Evolutionary conservation across 164 flowering plant species (phyloP).

Genomic region (Berberis thunbergii): DNA sequence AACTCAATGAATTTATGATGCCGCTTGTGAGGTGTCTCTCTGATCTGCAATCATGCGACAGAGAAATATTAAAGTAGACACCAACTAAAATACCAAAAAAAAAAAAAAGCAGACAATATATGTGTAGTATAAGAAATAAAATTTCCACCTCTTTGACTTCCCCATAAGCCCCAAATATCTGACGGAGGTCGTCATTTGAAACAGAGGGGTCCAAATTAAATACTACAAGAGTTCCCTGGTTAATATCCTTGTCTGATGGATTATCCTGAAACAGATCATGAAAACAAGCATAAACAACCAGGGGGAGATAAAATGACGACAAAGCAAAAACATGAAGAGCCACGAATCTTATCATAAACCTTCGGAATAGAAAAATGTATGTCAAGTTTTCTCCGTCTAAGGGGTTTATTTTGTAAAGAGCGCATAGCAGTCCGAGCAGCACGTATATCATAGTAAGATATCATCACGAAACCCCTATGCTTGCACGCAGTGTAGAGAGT

Average conservation of each 20-base stretch:
- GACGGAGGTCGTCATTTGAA: constrained; percentile 82
- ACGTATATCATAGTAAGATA: constrained; percentile 94
- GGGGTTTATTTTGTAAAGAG: constrained; percentile 81
- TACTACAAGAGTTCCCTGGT: constrained; percentile 92
- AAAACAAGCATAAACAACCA: constrained; percentile 1
- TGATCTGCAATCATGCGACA: constrained; percentile 46
- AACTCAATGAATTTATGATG: constrained; percentile 95
- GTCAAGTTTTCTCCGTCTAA: constrained; percentile 91
- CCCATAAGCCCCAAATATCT: constrained; percentile 87
- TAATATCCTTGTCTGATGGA: constrained; percentile 94
- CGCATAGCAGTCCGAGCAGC: constrained; percentile 99
- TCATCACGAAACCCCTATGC: constrained; percentile 99
- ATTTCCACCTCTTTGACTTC: constrained; percentile 84
- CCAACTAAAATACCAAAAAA: constrained; percentile 1
- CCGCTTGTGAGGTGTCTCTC: constrained; percentile 96
- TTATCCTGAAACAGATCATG: constrained; percentile 52
- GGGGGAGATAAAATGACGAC: constrained; percentile 1
- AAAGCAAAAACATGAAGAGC: constrained; percentile 2
- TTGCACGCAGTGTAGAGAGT: constrained; percentile 93
- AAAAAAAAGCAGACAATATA: background rate
- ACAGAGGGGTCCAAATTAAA: constrained; percentile 93
- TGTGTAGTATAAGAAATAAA: constrained; percentile 3
- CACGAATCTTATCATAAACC: constrained; percentile 27
- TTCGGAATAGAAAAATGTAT: constrained; percentile 99
- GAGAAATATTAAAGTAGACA: constrained; percentile 11